phyloP scores from a whole-genome alignment of 495 filamentous ascomycete genomes.

The Penicillium ochrochloron region DNA sequence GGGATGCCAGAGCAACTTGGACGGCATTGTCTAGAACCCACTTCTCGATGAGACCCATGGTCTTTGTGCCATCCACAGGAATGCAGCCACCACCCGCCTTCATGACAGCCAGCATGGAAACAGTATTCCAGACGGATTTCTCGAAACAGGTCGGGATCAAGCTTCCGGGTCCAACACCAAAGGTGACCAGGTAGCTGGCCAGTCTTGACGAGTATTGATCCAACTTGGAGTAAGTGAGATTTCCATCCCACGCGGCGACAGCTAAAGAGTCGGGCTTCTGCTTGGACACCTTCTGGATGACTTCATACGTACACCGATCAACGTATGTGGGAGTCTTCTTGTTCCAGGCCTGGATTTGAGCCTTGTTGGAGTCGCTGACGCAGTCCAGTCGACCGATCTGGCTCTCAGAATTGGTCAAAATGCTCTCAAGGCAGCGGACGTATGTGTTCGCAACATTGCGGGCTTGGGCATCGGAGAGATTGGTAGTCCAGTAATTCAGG shows the following conservation, averaged over 20 bases:
- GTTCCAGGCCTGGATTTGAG: conserved; percentile 53
- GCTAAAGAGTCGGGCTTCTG: conserved; percentile 44
- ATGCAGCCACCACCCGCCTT: conserved; percentile 52
- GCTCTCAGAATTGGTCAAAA: conserved; percentile 38
- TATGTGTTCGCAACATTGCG: conserved; percentile 56
- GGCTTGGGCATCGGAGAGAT: conserved; percentile 53
- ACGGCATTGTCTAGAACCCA: conserved; percentile 46
- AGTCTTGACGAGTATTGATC: conserved; percentile 51
- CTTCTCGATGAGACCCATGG: conserved; percentile 34
- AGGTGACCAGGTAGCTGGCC: conserved; percentile 44
- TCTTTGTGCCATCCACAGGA: conserved; percentile 36
- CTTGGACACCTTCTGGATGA: conserved; percentile 45
- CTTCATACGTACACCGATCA: conserved; percentile 48
- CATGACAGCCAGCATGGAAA: conserved; percentile 47
- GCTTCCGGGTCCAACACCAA: conserved; percentile 46
- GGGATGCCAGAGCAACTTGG: conserved; percentile 51
- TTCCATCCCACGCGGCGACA: conserved; percentile 54
- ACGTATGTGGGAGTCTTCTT: conserved; percentile 38
- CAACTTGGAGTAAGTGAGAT: conserved; percentile 55
- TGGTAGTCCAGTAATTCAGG: conserved; percentile 62
- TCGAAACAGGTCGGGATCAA: conserved; percentile 45
- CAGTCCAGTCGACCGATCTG: conserved; percentile 42
- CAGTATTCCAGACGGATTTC: conserved; percentile 46
- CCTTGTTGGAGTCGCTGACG: conserved; percentile 42
- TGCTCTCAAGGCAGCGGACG: conserved; percentile 48